A percentile compares a stretch with the other conserved stretches of the same genome.
These are phyloP conservation scores for Diplosphaera chodatii DNA, from an alignment of 139 green algal genomes.

Conservation along the genomic window DNA sequence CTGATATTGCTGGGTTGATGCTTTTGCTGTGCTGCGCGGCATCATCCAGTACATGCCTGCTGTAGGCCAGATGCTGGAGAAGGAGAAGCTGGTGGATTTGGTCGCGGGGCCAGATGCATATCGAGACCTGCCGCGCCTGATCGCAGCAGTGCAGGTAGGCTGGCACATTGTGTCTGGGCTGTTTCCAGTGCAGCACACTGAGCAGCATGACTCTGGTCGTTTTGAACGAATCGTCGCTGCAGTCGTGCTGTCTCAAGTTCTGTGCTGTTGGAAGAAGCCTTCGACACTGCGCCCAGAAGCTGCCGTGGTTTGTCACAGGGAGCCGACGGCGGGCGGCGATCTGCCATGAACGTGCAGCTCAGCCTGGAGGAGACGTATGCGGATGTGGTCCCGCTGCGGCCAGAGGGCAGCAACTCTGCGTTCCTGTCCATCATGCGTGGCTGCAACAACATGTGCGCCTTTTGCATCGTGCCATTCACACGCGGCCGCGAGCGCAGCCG, in stretches of 20 bases:
- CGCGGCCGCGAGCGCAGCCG: conserved; percentile 74
- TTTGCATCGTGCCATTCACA: conserved; percentile 87
- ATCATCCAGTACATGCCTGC: too few relatives aligned
- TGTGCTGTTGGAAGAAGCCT: too few relatives aligned
- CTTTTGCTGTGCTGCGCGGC: too few relatives aligned
- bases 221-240: too few relatives aligned
- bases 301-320: neutral
- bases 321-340: neutral
- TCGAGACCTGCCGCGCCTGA: conserved; percentile 74
- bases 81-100: conserved; percentile 71
- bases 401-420: conserved; percentile 26
- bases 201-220: too few relatives aligned
- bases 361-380: conserved; percentile 81
- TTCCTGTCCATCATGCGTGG: conserved; percentile 84
- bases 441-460: conserved; percentile 91
- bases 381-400: conserved; percentile 70
- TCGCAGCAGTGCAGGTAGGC: conserved; percentile 50
- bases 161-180: neutral
- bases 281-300: too few relatives aligned
- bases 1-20: too few relatives aligned
- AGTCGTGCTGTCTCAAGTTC: too few relatives aligned
- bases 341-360: conserved; percentile 74
- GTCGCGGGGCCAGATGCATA: conserved; percentile 87
- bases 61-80: conserved; percentile 46
- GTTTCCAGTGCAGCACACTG: too few relatives aligned